A percentile compares a stretch with the other conserved stretches of the same genome.
These are phyloP conservation scores for Eucalyptus regnans DNA, from an alignment of 345 rosid species.

Conservation along the genomic window DNA sequence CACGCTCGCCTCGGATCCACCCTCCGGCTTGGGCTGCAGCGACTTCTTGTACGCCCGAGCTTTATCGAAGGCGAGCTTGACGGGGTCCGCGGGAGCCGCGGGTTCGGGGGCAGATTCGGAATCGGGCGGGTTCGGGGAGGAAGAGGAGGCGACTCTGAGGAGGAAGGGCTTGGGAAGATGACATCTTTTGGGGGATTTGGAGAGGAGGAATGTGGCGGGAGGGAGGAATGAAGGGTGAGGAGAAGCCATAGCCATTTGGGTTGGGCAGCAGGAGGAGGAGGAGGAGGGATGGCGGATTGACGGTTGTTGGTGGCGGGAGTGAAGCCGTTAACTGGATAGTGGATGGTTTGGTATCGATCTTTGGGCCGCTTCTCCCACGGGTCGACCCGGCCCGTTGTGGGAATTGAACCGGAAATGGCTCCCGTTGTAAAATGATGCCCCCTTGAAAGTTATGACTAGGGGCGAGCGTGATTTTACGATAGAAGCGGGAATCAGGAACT, in stretches of 20 bases:
- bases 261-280: background rate
- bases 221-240: background rate
- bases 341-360: background rate
- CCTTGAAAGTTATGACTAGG: fast-evolving
- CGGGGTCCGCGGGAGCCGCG: constrained; percentile 28
- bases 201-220: background rate
- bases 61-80: constrained; percentile 64
- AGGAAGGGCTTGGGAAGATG: background rate
- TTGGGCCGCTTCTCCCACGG: background rate
- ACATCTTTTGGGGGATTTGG: background rate
- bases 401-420: background rate
- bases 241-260: background rate
- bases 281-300: background rate
- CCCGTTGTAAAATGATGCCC: background rate
- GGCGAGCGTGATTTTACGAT: fast-evolving
- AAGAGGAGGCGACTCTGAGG: background rate
- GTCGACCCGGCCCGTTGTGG: background rate
- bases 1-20: background rate
- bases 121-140: background rate
- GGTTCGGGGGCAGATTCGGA: background rate
- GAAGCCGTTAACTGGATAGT: background rate
- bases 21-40: background rate
- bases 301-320: background rate
- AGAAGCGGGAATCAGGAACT: fast-evolving
- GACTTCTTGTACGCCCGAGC: constrained; percentile 38